These are phyloP conservation scores for Flaveria linearis DNA, from an alignment of 129 eudicot species.

Conservation along the genomic window DNA sequence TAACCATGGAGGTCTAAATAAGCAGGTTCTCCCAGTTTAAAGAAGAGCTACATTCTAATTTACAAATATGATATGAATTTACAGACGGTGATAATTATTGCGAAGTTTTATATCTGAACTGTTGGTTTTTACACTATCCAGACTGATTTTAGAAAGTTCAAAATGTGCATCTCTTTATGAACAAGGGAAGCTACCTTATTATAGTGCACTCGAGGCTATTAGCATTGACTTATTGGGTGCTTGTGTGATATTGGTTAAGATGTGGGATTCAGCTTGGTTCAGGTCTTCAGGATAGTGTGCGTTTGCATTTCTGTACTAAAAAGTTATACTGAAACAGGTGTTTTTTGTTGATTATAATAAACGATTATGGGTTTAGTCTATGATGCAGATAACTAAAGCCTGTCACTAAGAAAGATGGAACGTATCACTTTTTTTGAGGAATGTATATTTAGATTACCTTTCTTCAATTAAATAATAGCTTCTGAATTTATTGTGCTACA, in stretches of 20 bases:
- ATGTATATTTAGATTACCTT: not conserved
- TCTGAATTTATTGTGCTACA: not conserved
- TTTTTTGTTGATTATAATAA: not conserved
- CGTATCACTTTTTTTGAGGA: not conserved
- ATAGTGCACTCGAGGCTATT: not conserved
- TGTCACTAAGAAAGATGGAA: not conserved
- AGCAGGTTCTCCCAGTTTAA: not conserved
- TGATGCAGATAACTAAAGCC: not conserved
- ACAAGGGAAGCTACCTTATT: not conserved
- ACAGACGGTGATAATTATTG: not conserved
- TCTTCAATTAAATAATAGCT: not conserved
- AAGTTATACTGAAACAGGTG: not conserved
- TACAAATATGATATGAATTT: constrained; percentile 13
- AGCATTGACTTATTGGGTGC: not conserved
- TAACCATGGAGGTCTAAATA: not conserved
- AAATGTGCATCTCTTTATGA: not conserved
- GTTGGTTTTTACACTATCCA: not conserved
- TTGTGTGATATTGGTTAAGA: not conserved
- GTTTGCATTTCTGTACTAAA: not conserved
- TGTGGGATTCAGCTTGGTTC: not conserved
- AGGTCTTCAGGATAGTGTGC: not conserved
- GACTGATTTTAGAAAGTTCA: not conserved
- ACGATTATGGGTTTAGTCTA: not conserved
- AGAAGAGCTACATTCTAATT: constrained; percentile 8
- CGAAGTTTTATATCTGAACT: not conserved